Evolutionary conservation across 2,329 filamentous ascomycete species (phyloP), one percentile per base, ranked within the genome.

Genomic region (Penicillium verrucosum): DNA sequence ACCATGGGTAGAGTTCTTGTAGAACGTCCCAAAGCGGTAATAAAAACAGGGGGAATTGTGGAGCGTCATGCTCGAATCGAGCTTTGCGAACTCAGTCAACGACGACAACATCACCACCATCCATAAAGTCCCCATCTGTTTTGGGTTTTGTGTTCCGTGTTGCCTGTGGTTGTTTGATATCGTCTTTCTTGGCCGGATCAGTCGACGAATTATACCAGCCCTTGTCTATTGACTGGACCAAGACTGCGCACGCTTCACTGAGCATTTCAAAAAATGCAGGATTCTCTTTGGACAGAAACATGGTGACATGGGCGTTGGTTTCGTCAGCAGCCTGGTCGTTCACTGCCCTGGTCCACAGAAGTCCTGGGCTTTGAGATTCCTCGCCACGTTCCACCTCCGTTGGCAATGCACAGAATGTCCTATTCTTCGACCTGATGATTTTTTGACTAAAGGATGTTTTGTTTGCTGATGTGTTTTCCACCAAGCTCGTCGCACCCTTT

Each of bases 401-500:
- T 2, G 92, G 91, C 53, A 96, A 72, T 57, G 91, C 90, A 76
- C 92, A 96, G 71, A 97, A 99, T 0, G 93, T 97, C 65, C 94
- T 82, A 60, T 92, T 81, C 49, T 82, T 84, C 50, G 76, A 65
- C 60, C 76, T 65, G 67, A 77, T 65, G 54, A 78, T 71, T 59
- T 69, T 68, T 58, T 72, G 61, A 53, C 66, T 73, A 47, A 75
- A 69, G 0, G 70, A 69, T 7, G 68, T 65, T 44, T 63, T 61
- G n/a, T 61, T 59, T 46, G 47, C 52, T 21, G 56, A 62, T 30
- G 49, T 60, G 32, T 63, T 69, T 50, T 68, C 67, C 16, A 71
- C 61, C 29, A 70, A 58, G 37, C 66, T 65, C n/a, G 57, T 58
- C 16, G 89, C 87, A 14, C 84, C 86, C 66, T 83, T 81, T 1